Percentiles rank a stretch among this genome's conserved stretches.
These are phyloP conservation scores for Climacium dendroides DNA, from an alignment of 225 moss, liverwort and hornwort genomes.

Conservation along the genomic window DNA sequence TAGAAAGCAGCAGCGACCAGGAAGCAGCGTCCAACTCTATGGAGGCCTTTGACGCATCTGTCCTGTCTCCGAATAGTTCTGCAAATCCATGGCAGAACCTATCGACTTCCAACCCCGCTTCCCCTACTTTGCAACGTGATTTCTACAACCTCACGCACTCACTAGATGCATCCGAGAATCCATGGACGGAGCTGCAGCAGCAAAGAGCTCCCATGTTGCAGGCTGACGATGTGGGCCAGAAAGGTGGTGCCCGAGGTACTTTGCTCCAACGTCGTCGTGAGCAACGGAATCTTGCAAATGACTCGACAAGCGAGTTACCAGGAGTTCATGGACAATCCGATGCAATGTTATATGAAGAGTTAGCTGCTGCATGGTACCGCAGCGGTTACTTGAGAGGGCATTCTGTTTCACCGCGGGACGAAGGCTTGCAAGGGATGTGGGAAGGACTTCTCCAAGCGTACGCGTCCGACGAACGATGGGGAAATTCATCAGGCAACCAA, in stretches of 20 bases:
- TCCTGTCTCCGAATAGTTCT: conserved; percentile 3
- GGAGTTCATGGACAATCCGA: conserved; percentile 2
- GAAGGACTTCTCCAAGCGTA: conserved; percentile 13
- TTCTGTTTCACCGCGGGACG: not conserved
- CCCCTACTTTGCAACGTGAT: conserved; percentile 15
- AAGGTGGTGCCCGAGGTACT: not conserved
- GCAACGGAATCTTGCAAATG: not conserved
- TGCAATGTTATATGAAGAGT: not conserved
- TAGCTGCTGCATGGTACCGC: conserved; percentile 12
- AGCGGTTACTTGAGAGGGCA: not conserved
- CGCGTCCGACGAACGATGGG: not conserved
- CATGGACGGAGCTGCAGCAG: conserved; percentile 28
- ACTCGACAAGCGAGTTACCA: not conserved
- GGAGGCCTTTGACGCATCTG: not conserved
- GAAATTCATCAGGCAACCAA: not conserved
- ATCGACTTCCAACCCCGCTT: not conserved
- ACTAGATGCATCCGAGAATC: not conserved
- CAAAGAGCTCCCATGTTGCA: not conserved
- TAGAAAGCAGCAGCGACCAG: conserved; percentile 7
- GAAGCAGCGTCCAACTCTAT: conserved; percentile 2
- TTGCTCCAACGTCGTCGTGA: conserved; percentile 20
- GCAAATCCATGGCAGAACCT: conserved; percentile 24
- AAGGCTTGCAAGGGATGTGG: conserved; percentile 12
- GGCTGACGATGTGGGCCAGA: not conserved
- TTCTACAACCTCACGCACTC: conserved; percentile 1